phyloP scores from a whole-genome alignment of 2,329 filamentous ascomycete genomes.

The Colletotrichum lupini region DNA sequence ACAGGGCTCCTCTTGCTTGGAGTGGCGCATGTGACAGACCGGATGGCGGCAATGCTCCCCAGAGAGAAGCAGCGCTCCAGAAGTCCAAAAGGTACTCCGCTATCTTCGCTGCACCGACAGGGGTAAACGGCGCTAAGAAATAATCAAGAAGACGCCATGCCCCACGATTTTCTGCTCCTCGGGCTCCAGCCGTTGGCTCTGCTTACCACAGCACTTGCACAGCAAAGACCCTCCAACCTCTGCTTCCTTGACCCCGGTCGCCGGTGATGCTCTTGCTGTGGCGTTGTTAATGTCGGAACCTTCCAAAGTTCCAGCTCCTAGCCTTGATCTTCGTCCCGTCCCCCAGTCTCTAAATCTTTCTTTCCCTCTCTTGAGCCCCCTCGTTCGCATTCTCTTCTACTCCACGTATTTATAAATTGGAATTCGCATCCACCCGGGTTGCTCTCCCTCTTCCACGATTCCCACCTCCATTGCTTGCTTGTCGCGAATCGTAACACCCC shows the following conservation, averaged over 20 bases:
- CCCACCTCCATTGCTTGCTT: background rate
- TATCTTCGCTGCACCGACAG: slow-evolving; percentile 19
- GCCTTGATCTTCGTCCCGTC: background rate
- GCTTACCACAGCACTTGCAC: background rate
- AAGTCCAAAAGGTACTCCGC: slow-evolving; percentile 3
- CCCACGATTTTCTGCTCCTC: slow-evolving; percentile 34
- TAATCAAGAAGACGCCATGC: slow-evolving; percentile 37
- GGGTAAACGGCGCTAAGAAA: slow-evolving; percentile 36
- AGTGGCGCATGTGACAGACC: slow-evolving; percentile 39
- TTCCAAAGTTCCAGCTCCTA: slow-evolving; percentile 8
- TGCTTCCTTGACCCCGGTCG: background rate
- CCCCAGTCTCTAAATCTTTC: slow-evolving; percentile 19
- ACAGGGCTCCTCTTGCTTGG: slow-evolving; percentile 27
- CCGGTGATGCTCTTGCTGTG: slow-evolving; percentile 8
- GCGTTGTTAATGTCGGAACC: slow-evolving; percentile 10
- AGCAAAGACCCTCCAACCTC: slow-evolving; percentile 3
- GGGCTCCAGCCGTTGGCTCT: slow-evolving; percentile 14
- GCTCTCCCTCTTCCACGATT: background rate
- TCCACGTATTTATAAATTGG: slow-evolving; percentile 18
- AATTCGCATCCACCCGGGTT: slow-evolving; percentile 17
- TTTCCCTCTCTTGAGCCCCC: slow-evolving; percentile 8
- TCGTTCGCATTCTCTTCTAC: slow-evolving; percentile 11
- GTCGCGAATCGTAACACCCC: slow-evolving; percentile 22
- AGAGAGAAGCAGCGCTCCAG: slow-evolving; percentile 7
- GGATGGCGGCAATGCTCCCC: slow-evolving; percentile 32